phyloP scores from a whole-genome alignment of 495 filamentous ascomycete species.

The Platismatia glauca region DNA sequence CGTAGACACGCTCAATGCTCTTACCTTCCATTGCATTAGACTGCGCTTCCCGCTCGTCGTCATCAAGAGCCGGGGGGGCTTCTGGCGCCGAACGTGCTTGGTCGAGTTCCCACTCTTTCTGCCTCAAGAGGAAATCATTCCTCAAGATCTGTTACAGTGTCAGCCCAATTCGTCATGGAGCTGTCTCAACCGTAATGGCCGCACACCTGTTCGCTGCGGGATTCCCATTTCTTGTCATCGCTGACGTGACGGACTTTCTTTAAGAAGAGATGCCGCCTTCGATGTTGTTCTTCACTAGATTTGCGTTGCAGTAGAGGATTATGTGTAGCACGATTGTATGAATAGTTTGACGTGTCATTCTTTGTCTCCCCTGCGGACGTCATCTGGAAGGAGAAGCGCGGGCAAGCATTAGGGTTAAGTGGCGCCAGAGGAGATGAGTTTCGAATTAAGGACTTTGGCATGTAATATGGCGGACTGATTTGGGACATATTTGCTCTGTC shows the following conservation, averaged over 20 bases:
- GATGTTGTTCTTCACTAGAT: conserved; percentile 20
- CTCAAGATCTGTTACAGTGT: conserved; percentile 35
- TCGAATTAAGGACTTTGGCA: background rate
- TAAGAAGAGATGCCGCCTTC: conserved; percentile 58
- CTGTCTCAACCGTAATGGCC: background rate
- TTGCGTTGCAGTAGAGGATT: conserved; percentile 16
- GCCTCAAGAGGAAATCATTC: conserved; percentile 37
- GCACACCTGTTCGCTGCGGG: conserved; percentile 67
- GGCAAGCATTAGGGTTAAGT: conserved; percentile 15
- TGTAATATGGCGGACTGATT: background rate
- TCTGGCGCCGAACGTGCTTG: conserved; percentile 29
- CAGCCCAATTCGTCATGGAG: background rate
- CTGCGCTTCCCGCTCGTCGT: conserved; percentile 37
- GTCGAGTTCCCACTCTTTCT: conserved; percentile 31
- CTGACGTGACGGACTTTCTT: conserved; percentile 63
- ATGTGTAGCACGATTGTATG: conserved; percentile 17
- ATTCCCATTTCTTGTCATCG: conserved; percentile 60
- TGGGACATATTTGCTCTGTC: conserved; percentile 12
- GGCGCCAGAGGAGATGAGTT: conserved; percentile 11
- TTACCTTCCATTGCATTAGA: conserved; percentile 2
- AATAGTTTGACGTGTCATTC: background rate
- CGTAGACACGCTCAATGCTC: background rate
- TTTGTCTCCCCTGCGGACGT: background rate
- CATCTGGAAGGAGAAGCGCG: conserved; percentile 1
- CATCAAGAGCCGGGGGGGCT: conserved; percentile 18